phyloP scores from a whole-genome alignment of 164 flowering plant species.

The Brasenia schreberi region DNA sequence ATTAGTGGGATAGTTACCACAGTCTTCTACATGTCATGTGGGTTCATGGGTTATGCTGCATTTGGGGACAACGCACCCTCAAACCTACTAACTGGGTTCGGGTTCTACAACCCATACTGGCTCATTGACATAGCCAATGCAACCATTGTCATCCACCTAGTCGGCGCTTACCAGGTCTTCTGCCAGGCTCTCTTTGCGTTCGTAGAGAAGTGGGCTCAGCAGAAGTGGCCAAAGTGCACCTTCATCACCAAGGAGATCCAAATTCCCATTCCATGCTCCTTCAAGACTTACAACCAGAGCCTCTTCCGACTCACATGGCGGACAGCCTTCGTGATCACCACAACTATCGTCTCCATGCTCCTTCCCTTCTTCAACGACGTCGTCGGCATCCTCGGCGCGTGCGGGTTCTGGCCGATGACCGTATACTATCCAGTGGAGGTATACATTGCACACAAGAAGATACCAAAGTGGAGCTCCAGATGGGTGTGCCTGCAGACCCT shows the following conservation, averaged over 20 bases:
- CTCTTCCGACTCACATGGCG: constrained; percentile 35
- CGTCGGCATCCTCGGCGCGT: constrained; percentile 47
- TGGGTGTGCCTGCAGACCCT: constrained; percentile 50
- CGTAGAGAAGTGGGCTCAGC: constrained; percentile 32
- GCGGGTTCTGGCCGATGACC: constrained; percentile 62
- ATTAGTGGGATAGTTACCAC: constrained; percentile 38
- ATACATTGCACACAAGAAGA: constrained; percentile 45
- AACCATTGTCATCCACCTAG: constrained; percentile 49
- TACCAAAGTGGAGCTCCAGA: constrained; percentile 39
- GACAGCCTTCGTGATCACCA: constrained; percentile 26
- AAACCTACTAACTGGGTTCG: constrained; percentile 51
- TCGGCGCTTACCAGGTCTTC: constrained; percentile 61
- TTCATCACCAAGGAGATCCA: constrained; percentile 31
- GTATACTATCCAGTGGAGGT: constrained; percentile 59
- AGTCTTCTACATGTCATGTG: constrained; percentile 49
- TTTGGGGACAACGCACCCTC: constrained; percentile 49
- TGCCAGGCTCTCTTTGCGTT: constrained; percentile 58
- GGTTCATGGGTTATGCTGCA: constrained; percentile 59
- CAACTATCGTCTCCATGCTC: constrained; percentile 50
- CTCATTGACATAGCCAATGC: constrained; percentile 53
- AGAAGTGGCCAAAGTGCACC: constrained; percentile 26
- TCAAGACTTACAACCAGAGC: constrained; percentile 19
- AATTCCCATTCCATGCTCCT: constrained; percentile 22
- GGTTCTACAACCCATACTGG: constrained; percentile 61
- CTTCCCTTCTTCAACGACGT: constrained; percentile 58